phyloP scores from a whole-genome alignment of 2,329 filamentous ascomycete species.

The Alternaria viburni region DNA sequence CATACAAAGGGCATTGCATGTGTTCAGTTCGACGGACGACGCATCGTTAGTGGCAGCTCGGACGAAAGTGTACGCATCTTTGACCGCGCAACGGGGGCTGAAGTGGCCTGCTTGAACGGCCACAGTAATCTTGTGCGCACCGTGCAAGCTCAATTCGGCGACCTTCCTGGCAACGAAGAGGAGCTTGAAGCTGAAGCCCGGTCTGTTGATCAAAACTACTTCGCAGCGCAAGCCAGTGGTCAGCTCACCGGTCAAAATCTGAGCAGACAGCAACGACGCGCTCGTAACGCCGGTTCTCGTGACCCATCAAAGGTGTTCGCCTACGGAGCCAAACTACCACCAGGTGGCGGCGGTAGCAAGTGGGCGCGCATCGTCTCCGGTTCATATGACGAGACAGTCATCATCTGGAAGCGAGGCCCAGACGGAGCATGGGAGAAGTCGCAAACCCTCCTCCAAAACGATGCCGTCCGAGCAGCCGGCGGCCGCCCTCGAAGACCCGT shows the following conservation, averaged over 20 bases:
- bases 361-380: constrained; percentile 97
- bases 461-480: constrained; percentile 61
- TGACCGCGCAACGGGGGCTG: constrained; percentile 81
- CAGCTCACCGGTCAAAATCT: constrained; percentile 42
- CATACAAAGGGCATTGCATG: constrained; percentile 97
- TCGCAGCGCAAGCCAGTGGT: constrained; percentile 61
- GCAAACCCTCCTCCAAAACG: constrained; percentile 77
- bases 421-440: constrained; percentile 84
- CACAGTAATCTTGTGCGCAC: constrained; percentile 89
- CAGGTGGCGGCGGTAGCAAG: constrained; percentile 84
- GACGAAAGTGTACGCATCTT: constrained; percentile 97
- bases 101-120: constrained; percentile 84
- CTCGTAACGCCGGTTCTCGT: constrained; percentile 72
- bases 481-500: constrained; percentile 45
- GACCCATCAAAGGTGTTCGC: constrained; percentile 78
- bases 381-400: constrained; percentile 93
- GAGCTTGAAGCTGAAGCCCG: constrained; percentile 76
- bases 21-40: constrained; percentile 91
- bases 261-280: constrained; percentile 42
- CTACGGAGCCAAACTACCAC: constrained; percentile 84
- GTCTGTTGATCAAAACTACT: constrained; percentile 75
- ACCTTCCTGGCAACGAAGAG: constrained; percentile 78
- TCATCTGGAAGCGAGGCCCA: constrained; percentile 88
- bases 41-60: constrained; percentile 94
- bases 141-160: constrained; percentile 92